phyloP scores from a whole-genome alignment of 345 rosid species.

The Cardamine chenopodiifolia region DNA sequence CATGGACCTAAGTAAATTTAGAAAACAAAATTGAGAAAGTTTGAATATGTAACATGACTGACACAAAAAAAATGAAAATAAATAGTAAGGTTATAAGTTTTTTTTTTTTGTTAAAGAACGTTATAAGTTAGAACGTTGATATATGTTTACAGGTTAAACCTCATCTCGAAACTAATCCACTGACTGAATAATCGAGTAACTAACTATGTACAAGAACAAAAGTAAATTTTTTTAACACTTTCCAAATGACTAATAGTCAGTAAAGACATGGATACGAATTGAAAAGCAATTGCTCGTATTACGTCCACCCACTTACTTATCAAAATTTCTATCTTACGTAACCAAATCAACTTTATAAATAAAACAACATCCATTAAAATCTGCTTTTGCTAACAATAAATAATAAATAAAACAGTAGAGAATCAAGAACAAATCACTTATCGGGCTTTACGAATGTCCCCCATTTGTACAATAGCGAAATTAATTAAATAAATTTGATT shows the following conservation, averaged over 20 bases:
- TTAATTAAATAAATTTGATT: not conserved
- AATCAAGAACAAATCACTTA: conserved; percentile 39
- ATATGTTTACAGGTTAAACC: not conserved
- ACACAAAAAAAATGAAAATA: no score
- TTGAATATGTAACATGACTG: not conserved
- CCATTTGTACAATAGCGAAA: conserved; percentile 28
- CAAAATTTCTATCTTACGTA: conserved; percentile 38
- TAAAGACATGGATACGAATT: conserved; percentile 12
- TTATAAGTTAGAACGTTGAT: not conserved
- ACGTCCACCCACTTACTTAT: conserved; percentile 49
- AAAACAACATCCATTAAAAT: conserved; percentile 30
- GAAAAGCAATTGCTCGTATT: conserved; percentile 51
- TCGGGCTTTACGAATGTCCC: conserved; percentile 39
- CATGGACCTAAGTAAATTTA: not conserved
- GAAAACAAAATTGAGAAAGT: not conserved
- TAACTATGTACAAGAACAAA: not conserved
- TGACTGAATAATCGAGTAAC: not conserved
- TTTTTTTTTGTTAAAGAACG: no score
- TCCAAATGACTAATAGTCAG: conserved; percentile 5
- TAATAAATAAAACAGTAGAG: conserved; percentile 21
- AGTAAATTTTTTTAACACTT: no score
- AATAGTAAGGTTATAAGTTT: not conserved
- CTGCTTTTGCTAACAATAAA: conserved; percentile 22
- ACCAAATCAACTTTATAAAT: conserved; percentile 30
- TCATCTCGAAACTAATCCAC: not conserved